Base-by-base conservation (phyloP, 2,329 filamentous ascomycete species). In the Botrytis medusae region DNA sequence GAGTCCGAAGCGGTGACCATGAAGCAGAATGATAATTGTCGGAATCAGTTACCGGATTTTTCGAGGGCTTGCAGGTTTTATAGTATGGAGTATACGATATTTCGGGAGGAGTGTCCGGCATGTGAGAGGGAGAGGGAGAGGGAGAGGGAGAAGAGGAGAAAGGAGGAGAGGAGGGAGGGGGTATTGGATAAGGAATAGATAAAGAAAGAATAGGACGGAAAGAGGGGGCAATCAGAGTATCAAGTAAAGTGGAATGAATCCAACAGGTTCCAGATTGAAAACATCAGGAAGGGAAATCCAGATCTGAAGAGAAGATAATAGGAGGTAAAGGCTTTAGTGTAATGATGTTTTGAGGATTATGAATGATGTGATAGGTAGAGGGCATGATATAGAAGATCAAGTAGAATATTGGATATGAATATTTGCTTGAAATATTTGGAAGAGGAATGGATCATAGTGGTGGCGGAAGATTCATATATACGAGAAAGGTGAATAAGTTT, bases 141-240 rank as follows among this genome's bases (percentile, higher is more conserved):
- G 4, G 25, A n/a, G 29, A 3, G 10, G 29, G 48, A 2, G n/a
- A 2, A 0, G n/a, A 25, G 29, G n/a, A 25, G 29, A 2, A 25
- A 25, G 20, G 4, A 4, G 5, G 8, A 4, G 42, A 32, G 10
- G 46, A 25, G 9, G 6, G 4, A 12, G 22, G 46, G 16, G 16
- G 14, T 16, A 4, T 14, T 14, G 16, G 14, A 44, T 44, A 14
- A 14, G 7, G 40, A 2, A 2, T 18, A 14, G 34, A 18, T 1
- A 2, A 16, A 8, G 22, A 12, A n/a, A 22, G 25, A 5, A 1
- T 25, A 29, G 22, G 37, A n/a, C 9, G 20, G 25, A 29, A 2
- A 42, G 14, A 14, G 2, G 25, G 12, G 37, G 7, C 3, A 20
- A 2, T 44, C 12, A 1, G 37, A 5, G 3, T 2, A 2, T 2